Evolutionary conservation across 768 basidiomycete species (phyloP).

Genomic region (Grammothele lineata): DNA sequence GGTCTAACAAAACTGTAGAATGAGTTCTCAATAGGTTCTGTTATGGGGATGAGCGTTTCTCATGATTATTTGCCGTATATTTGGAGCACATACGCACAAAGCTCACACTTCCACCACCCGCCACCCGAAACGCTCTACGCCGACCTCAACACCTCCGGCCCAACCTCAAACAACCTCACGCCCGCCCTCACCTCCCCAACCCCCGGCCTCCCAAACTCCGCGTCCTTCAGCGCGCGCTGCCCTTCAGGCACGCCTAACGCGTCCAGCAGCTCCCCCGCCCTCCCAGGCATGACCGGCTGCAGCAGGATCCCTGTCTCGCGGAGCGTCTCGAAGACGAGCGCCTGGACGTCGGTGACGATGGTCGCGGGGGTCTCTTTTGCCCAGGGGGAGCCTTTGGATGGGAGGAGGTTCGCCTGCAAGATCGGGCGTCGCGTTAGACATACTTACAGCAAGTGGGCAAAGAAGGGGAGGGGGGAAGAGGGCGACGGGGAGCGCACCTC

Average conservation of each 20-base stretch:
- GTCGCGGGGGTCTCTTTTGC: slow-evolving; percentile 31
- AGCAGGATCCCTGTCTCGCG: slow-evolving; percentile 67
- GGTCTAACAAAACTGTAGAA: too few species aligned
- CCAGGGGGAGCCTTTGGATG: slow-evolving; percentile 71
- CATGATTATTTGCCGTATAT: too few species aligned
- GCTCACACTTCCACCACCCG: too few species aligned
- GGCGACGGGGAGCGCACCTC: slow-evolving; percentile 21
- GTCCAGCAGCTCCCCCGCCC: slow-evolving; percentile 52
- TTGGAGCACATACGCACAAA: too few species aligned
- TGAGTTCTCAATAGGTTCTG: too few species aligned
- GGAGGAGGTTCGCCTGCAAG: slow-evolving; percentile 60
- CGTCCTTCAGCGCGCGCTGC: slow-evolving; percentile 27
- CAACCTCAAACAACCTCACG: too few species aligned
- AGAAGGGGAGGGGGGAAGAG: too few species aligned
- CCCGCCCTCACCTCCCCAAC: too few species aligned
- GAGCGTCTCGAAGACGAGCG: slow-evolving; percentile 59
- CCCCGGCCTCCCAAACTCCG: slow-evolving; percentile 6
- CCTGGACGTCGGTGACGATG: slow-evolving; percentile 41
- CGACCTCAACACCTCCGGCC: too few species aligned
- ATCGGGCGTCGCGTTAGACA: slow-evolving; percentile 3
- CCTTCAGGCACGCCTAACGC: slow-evolving; percentile 41
- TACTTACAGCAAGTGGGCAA: slow-evolving; percentile 15
- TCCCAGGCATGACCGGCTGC: slow-evolving; percentile 71
- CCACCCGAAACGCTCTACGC: too few species aligned
- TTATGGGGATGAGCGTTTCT: too few species aligned